A percentile compares a stretch with the other conserved stretches of the same genome.
Evolutionary conservation across 192 early-diverging fungal genomes (phyloP).

Genomic region (Ramicandelaber brevisporus): DNA sequence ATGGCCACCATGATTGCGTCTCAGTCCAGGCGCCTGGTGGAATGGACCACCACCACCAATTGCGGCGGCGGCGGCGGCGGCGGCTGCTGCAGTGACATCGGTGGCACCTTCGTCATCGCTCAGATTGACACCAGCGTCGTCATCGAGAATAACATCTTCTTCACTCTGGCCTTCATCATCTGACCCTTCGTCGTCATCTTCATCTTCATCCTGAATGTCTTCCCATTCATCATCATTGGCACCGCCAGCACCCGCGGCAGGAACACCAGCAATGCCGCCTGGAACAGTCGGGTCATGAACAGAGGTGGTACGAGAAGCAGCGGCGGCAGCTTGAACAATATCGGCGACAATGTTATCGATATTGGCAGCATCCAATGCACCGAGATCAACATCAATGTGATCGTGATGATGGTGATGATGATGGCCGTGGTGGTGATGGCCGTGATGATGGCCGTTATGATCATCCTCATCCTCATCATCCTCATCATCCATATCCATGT

Average conservation of each 20-base stretch:
- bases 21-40: conserved; percentile 1
- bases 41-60: conserved; percentile 9
- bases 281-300: not conserved
- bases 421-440: conserved; percentile 2
- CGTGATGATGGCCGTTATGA: conserved; percentile 1
- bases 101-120: conserved; percentile 1
- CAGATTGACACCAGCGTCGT: no score
- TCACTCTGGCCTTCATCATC: no score
- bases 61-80: not conserved
- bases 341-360: not conserved
- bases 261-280: conserved; percentile 1
- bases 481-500: conserved; percentile 19
- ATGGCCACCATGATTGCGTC: not conserved
- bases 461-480: conserved; percentile 7
- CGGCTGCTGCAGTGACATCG: not conserved
- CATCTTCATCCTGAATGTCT: no score
- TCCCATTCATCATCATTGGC: no score
- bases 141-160: no score
- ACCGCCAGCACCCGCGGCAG: not conserved
- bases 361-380: conserved; percentile 6
- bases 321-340: not conserved
- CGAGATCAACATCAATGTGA: not conserved
- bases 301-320: conserved; percentile 1
- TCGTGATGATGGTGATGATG: conserved; percentile 2
- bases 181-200: no score